Evolutionary conservation across 2,329 filamentous ascomycete species (phyloP).

Genomic region (Esteya vermicola): DNA sequence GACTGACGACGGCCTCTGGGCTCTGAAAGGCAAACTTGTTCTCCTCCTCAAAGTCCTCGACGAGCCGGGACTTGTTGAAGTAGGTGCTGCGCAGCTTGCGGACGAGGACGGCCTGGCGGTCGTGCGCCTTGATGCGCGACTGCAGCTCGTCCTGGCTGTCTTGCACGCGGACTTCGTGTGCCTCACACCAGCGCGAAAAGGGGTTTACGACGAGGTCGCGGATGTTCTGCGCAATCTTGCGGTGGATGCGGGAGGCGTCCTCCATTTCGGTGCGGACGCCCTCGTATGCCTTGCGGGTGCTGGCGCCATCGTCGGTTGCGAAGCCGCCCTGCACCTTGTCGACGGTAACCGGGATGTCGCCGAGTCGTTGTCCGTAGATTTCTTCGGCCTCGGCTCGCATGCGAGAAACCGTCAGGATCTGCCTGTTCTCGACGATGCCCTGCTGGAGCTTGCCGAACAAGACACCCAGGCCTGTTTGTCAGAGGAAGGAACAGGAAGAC

Average conservation of each 20-base stretch:
- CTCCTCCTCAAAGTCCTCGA: conserved; percentile 95
- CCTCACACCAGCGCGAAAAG: conserved; percentile 91
- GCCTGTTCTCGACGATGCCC: conserved; percentile 87
- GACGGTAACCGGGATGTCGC: conserved; percentile 67
- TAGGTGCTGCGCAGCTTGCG: conserved; percentile 92
- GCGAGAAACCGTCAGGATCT: conserved; percentile 79
- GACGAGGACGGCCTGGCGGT: conserved; percentile 77
- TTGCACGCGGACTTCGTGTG: conserved; percentile 80
- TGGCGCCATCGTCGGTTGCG: conserved; percentile 83
- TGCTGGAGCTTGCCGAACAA: conserved; percentile 95
- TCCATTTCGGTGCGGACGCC: conserved; percentile 87
- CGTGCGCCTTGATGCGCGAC: conserved; percentile 77
- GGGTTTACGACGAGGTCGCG: conserved; percentile 89
- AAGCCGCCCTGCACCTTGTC: conserved; percentile 80
- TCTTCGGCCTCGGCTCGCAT: conserved; percentile 96
- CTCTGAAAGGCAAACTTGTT: conserved; percentile 97
- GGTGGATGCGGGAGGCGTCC: conserved; percentile 77
- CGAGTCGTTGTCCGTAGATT: conserved; percentile 64
- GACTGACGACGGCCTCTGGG: too few species aligned
- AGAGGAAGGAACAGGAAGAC: not conserved
- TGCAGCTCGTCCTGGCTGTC: conserved; percentile 93
- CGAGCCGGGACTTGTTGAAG: conserved; percentile 95
- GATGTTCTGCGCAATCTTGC: conserved; percentile 92
- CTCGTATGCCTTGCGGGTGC: conserved; percentile 91
- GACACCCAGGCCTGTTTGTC: conserved; percentile 60